phyloP scores from a whole-genome alignment of 352 stramenopile species.

The Pythium monospermum region DNA sequence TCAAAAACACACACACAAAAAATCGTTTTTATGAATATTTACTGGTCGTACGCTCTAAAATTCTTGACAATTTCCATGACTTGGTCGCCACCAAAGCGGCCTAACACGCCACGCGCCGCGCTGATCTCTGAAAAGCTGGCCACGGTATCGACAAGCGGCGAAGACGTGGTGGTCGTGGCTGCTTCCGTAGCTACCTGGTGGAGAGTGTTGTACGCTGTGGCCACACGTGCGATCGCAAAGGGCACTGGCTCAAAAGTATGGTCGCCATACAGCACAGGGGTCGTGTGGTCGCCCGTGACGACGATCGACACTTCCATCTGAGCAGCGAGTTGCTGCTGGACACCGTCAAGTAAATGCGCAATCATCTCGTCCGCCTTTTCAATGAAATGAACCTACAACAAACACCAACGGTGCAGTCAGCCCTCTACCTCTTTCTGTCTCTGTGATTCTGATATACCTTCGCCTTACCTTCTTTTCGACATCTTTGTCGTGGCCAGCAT shows the following conservation, averaged over 20 bases:
- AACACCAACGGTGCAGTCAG: neutral
- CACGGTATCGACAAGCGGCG: conserved; percentile 46
- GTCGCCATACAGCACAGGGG: conserved; percentile 80
- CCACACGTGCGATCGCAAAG: conserved; percentile 61
- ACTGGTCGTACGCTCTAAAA: conserved; percentile 29
- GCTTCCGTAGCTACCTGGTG: too few relatives aligned
- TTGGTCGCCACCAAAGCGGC: conserved; percentile 79
- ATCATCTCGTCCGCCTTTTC: conserved; percentile 85
- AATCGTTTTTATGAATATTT: neutral
- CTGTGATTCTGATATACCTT: neutral
- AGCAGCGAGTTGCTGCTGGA: conserved; percentile 14
- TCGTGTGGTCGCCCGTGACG: conserved; percentile 86
- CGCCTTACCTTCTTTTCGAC: conserved; percentile 62
- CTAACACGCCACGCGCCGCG: conserved; percentile 62
- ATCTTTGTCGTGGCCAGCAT: conserved; percentile 82
- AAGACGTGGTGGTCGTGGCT: conserved; percentile 3
- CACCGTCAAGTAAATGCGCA: conserved; percentile 32
- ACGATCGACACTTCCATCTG: conserved; percentile 68
- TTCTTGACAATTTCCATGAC: conserved; percentile 80
- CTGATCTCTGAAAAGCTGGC: conserved; percentile 60
- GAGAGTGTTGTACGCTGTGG: conserved; percentile 1
- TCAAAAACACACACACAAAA: too few relatives aligned
- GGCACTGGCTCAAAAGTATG: conserved; percentile 86
- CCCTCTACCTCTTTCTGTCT: neutral
- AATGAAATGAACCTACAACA: conserved; percentile 59